These are phyloP conservation scores for Acer yangbiense DNA, from an alignment of 345 rosid genomes.

Conservation along the genomic window DNA sequence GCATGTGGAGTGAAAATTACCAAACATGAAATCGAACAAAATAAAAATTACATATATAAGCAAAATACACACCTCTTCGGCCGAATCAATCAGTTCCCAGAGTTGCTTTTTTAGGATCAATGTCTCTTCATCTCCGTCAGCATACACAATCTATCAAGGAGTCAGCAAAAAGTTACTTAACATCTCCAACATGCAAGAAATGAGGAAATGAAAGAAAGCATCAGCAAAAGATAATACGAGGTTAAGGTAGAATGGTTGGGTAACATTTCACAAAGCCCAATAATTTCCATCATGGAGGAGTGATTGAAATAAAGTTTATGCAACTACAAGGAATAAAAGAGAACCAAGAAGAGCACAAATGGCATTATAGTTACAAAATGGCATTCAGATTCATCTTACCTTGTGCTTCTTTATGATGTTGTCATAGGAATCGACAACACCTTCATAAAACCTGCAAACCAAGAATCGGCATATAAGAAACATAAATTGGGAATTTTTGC, in stretches of 20 bases:
- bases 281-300: not conserved
- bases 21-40: slow-evolving; percentile 10
- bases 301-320: not conserved
- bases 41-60: slow-evolving; percentile 21
- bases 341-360: not conserved
- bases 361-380: not conserved
- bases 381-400: slow-evolving; percentile 46
- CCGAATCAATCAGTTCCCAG: slow-evolving; percentile 47
- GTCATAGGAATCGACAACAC: slow-evolving; percentile 52
- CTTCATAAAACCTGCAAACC: slow-evolving; percentile 64
- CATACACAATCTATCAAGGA: slow-evolving; percentile 54
- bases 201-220: not conserved
- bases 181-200: slow-evolving; percentile 13
- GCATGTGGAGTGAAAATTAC: not conserved
- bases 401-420: slow-evolving; percentile 49
- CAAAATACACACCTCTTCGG: slow-evolving; percentile 30
- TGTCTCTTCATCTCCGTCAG: slow-evolving; percentile 70
- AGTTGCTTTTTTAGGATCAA: slow-evolving; percentile 55
- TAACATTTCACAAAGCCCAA: not conserved
- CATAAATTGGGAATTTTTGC: slow-evolving; percentile 7
- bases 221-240: not conserved
- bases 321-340: not conserved
- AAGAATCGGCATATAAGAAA: slow-evolving; percentile 13
- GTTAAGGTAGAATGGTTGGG: not conserved
- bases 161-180: not conserved